Conservation (phyloP, 768 basidiomycete genomes). For the Crassisporium funariophilum region DNA sequence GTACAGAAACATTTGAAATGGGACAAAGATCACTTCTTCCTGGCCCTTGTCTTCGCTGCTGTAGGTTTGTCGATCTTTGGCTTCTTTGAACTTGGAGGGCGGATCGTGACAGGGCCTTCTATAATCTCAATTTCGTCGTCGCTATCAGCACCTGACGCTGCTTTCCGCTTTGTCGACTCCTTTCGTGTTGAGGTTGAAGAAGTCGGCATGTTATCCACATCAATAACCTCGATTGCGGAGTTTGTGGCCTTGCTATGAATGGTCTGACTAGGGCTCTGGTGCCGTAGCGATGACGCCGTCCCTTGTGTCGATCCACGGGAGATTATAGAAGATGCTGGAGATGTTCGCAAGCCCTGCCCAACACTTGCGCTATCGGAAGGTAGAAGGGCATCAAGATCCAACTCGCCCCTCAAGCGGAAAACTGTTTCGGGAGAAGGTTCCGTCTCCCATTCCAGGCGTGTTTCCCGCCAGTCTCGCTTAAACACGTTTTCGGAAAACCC, state of each 20-base stretch:
- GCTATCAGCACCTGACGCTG: constrained; percentile 33
- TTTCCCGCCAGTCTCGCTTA: constrained; percentile 78
- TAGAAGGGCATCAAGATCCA: constrained; percentile 15
- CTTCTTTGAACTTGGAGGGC: constrained; percentile 30
- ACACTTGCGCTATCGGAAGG: constrained; percentile 11
- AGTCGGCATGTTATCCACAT: constrained; percentile 37
- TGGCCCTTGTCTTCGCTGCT: constrained; percentile 39
- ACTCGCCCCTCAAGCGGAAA: constrained; percentile 20
- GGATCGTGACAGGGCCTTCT: constrained; percentile 42
- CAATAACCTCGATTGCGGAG: constrained; percentile 43
- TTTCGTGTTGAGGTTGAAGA: constrained; percentile 25
- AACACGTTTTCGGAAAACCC: constrained; percentile 66
- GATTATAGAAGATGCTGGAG: constrained; percentile 43
- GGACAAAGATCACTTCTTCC: constrained; percentile 35
- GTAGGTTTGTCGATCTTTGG: constrained; percentile 34
- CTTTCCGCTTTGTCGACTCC: constrained; percentile 51
- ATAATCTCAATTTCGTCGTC: constrained; percentile 61
- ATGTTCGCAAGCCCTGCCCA: constrained; percentile 28
- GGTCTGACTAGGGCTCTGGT: constrained; percentile 51
- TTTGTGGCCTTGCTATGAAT: constrained; percentile 42
- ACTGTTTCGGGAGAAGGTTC: constrained; percentile 24
- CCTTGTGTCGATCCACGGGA: constrained; percentile 50
- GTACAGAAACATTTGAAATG: too few relatives aligned
- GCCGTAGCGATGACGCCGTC: constrained; percentile 52
- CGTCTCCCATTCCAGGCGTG: constrained; percentile 48